Evolutionary conservation across 2,329 filamentous ascomycete species (phyloP).

Genomic region (Tricladium varicosporioides): DNA sequence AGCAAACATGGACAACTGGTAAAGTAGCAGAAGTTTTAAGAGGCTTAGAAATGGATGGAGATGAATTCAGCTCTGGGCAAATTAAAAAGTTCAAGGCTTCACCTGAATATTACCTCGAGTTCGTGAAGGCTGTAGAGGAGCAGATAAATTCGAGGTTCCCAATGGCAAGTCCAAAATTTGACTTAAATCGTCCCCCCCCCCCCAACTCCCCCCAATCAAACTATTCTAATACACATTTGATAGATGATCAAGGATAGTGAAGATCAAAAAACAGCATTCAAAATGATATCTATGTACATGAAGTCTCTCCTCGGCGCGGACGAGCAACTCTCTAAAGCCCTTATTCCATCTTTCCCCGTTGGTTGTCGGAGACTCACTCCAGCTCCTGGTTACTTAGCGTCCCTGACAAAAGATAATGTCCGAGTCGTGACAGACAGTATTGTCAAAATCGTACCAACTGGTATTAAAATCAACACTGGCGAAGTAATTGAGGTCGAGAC

Average conservation of each 20-base stretch:
- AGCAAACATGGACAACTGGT: slow-evolving; percentile 38
- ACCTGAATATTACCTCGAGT: slow-evolving; percentile 43
- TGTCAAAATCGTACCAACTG: neutral
- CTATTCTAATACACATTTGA: neutral
- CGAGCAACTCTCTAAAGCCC: slow-evolving; percentile 46
- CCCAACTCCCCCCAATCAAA: too few relatives aligned
- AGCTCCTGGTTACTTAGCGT: slow-evolving; percentile 38
- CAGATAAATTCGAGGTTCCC: slow-evolving; percentile 45
- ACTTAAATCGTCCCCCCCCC: neutral
- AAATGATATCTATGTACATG: slow-evolving; percentile 42
- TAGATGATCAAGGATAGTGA: slow-evolving; percentile 2
- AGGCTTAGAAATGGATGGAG: slow-evolving; percentile 38
- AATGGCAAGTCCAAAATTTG: slow-evolving; percentile 36
- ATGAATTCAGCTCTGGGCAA: slow-evolving; percentile 44
- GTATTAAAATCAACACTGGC: neutral
- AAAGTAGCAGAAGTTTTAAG: slow-evolving; percentile 38
- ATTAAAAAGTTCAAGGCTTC: slow-evolving; percentile 47
- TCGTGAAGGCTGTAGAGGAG: slow-evolving; percentile 46
- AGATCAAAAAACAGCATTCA: neutral
- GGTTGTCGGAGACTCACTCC: slow-evolving; percentile 43
- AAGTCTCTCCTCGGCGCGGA: slow-evolving; percentile 45
- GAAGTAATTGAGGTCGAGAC: neutral
- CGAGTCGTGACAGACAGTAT: slow-evolving; percentile 37
- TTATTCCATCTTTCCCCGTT: slow-evolving; percentile 40
- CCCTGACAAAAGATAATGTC: slow-evolving; percentile 35